These are phyloP conservation scores for Fusarium tanahbumbuense DNA, from an alignment of 2,329 filamentous ascomycete genomes.

Conservation along the genomic window DNA sequence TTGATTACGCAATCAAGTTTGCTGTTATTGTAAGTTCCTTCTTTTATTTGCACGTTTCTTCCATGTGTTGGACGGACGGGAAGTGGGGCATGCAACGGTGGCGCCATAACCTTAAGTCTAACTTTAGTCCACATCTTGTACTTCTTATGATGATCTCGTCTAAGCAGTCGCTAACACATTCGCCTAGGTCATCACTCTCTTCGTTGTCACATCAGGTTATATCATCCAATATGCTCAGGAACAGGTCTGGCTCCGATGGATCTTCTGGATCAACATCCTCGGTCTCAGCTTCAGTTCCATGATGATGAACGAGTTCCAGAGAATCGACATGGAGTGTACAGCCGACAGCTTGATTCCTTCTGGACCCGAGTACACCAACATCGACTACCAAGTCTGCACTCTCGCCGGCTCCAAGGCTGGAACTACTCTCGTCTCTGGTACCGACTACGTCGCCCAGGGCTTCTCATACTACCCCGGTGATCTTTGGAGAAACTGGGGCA, in stretches of 20 bases:
- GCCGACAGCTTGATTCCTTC: constrained; percentile 75
- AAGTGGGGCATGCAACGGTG: neutral
- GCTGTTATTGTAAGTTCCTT: constrained; percentile 69
- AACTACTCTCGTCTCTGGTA: constrained; percentile 71
- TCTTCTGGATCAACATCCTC: constrained; percentile 80
- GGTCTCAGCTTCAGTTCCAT: constrained; percentile 80
- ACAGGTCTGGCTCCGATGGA: constrained; percentile 83
- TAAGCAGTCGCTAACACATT: neutral
- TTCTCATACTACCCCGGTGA: constrained; percentile 76
- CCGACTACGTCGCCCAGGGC: constrained; percentile 73
- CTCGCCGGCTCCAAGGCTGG: constrained; percentile 77
- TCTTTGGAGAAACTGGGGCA: constrained; percentile 87
- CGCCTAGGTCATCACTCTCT: constrained; percentile 71
- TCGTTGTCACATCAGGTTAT: constrained; percentile 84
- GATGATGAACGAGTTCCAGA: constrained; percentile 88
- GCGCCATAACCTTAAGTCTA: neutral
- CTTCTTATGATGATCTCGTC: neutral
- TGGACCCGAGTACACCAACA: constrained; percentile 76
- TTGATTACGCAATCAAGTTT: constrained; percentile 87
- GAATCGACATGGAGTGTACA: constrained; percentile 75
- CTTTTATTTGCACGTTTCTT: neutral
- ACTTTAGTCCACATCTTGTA: no score
- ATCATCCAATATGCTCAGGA: constrained; percentile 82
- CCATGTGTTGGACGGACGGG: neutral
- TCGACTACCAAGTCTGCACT: constrained; percentile 84